Percentiles rank a stretch among this genome's conserved stretches.
Conservation (phyloP, 1,284 basidiomycete genomes). For the Termitomyces sp. region DNA sequence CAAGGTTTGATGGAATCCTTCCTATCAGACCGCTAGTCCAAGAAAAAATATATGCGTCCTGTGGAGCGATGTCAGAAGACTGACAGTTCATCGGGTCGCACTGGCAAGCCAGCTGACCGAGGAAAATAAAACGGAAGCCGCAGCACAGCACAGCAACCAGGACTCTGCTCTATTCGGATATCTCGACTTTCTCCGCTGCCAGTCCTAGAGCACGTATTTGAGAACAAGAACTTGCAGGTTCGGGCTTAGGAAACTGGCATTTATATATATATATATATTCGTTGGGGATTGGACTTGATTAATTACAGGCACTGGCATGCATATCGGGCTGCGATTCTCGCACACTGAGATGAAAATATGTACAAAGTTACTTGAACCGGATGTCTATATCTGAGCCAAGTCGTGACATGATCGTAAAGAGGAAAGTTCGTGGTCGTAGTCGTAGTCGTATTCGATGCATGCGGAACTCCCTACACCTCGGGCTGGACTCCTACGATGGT, state of each 20-base stretch:
- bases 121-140: too few relatives aligned
- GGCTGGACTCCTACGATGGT: slow-evolving; percentile 11
- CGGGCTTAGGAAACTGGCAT: too few relatives aligned
- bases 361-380: too few relatives aligned
- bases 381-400: too few relatives aligned
- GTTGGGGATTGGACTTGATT: too few relatives aligned
- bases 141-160: too few relatives aligned
- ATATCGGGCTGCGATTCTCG: slow-evolving; percentile 73
- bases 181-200: too few relatives aligned
- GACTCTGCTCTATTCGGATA: too few relatives aligned
- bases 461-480: neutral
- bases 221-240: too few relatives aligned
- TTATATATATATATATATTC: too few relatives aligned
- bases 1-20: slow-evolving; percentile 42
- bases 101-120: slow-evolving; percentile 62
- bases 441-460: neutral
- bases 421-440: neutral
- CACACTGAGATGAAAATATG: slow-evolving; percentile 79
- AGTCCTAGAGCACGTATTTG: too few relatives aligned
- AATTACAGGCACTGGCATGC: too few relatives aligned
- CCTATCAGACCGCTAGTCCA: slow-evolving; percentile 57
- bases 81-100: slow-evolving; percentile 62
- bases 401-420: neutral
- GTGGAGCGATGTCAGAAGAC: slow-evolving; percentile 52
- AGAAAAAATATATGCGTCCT: slow-evolving; percentile 39